These are phyloP conservation scores for Vigna hirtella DNA, from an alignment of 306 rosid species.

Conservation along the genomic window DNA sequence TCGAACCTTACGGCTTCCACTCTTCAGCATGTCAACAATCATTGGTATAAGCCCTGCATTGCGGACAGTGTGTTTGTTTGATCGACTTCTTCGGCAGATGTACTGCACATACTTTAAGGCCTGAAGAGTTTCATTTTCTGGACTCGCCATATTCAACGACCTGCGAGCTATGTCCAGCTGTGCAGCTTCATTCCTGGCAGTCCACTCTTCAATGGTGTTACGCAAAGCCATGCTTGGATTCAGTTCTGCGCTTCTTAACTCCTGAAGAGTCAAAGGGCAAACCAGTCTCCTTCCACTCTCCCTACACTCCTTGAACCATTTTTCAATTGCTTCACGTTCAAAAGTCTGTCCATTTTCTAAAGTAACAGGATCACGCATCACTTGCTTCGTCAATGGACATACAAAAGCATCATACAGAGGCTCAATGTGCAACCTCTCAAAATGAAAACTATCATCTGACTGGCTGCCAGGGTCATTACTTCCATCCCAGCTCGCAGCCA, in stretches of 20 bases:
- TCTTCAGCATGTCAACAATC: conserved; percentile 88
- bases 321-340: conserved; percentile 92
- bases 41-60: conserved; percentile 85
- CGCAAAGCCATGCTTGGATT: conserved; percentile 97
- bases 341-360: conserved; percentile 90
- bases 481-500: conserved; percentile 93
- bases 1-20: conserved; percentile 79
- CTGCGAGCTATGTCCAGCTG: conserved; percentile 94
- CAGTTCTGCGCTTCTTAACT: conserved; percentile 68
- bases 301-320: conserved; percentile 94
- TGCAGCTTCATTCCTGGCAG: conserved; percentile 91
- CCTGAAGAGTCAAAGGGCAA: conserved; percentile 82
- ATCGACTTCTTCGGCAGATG: conserved; percentile 73
- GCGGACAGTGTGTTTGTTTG: conserved; percentile 71
- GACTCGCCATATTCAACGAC: conserved; percentile 67
- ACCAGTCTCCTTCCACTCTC: conserved; percentile 82
- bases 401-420: conserved; percentile 91
- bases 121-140: conserved; percentile 75
- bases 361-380: conserved; percentile 94
- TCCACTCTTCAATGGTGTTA: conserved; percentile 99
- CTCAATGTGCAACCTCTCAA: conserved; percentile 81
- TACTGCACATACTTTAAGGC: conserved; percentile 75
- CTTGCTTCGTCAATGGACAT: conserved; percentile 93
- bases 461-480: conserved; percentile 80
- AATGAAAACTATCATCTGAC: conserved; percentile 82